Evolutionary conservation across 768 basidiomycete species (phyloP), one percentile per base, ranked within the genome.

Genomic region (Termitomyces sp.): DNA sequence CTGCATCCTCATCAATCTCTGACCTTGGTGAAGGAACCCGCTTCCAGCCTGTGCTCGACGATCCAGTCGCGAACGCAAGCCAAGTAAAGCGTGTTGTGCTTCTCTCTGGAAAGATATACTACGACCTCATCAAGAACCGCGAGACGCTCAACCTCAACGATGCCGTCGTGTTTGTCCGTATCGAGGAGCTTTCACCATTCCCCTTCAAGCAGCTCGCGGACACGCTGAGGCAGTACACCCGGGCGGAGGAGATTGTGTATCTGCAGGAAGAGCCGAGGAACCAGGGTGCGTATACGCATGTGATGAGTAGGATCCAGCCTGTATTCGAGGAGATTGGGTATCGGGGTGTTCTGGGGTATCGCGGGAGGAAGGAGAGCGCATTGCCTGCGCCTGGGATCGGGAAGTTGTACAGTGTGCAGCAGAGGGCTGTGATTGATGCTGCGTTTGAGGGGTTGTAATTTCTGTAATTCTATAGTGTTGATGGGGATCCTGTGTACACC

Each of bases 131-230:
- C 60, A 90, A 88, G 61, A 83, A 88, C 56, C 84, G 92, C 7
- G 71, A 82, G 36, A 70, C 76, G 5, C 76, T 73, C 18, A 73
- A 73, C 1, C 67, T 86, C 7, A 72, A 77, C 16, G 74, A 77
- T 46, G 65, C 70, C 0, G 80, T 93, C 1, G 87, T 88, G 0
- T 74, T 95, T 55, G 71, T 93, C 32, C 83, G 90, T n/a, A 65
- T 93, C 44, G 92, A 96, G 66, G 94, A 95, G 67, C 76, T 96
- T 2, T 83, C 86, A 7, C 94, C 94, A 0, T 96, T 97, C 82
- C 94, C 94, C 0, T 93, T 91, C 68, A 56, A 67, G 0, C 72
- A 74, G 24, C 71, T 94, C 0, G 66, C 68, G 3, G 64, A 73
- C 3, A 74, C 74, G 1, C 69, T 95, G 33, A 49, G 62, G 41